These are phyloP conservation scores for Chrysanthemum seticuspe DNA, from an alignment of 129 eudicot genomes.

Conservation along the genomic window DNA sequence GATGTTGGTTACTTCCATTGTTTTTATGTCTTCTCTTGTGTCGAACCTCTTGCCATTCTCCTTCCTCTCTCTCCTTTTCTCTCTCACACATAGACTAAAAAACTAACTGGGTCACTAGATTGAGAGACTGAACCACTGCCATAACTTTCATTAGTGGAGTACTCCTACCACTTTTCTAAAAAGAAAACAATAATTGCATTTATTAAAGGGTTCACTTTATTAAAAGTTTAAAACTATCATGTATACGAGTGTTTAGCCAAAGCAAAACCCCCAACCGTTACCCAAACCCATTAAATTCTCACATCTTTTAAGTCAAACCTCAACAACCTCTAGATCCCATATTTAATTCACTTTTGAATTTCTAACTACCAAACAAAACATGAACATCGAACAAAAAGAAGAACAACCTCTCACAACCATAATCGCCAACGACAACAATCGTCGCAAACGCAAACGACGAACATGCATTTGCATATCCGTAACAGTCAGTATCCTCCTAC, in stretches of 20 bases:
- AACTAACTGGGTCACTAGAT: no score
- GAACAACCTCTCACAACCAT: constrained; percentile 20
- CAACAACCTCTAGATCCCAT: background rate
- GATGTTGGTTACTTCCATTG: no score
- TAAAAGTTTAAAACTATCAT: no score
- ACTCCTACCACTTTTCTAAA: no score
- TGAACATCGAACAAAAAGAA: constrained; percentile 25
- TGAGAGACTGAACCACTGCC: no score
- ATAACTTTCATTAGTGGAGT: no score
- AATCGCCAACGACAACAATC: constrained; percentile 19
- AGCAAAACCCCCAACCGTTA: constrained; percentile 29
- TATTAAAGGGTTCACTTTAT: no score
- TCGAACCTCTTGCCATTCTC: no score
- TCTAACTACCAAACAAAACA: background rate
- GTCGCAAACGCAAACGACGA: constrained; percentile 7
- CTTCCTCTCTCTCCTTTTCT: no score
- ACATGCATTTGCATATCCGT: constrained; percentile 34
- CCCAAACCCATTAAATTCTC: constrained; percentile 20
- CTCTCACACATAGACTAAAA: no score
- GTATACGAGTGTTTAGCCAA: background rate
- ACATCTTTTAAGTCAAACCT: constrained; percentile 3
- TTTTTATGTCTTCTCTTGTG: no score
- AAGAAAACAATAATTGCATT: no score
- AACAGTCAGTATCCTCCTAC: constrained; percentile 16
- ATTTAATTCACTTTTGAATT: constrained; percentile 24